Evolutionary conservation across 2,329 filamentous ascomycete genomes (phyloP), one percentile per base, ranked within the genome.

Genomic region (Exserohilum rostratum): DNA sequence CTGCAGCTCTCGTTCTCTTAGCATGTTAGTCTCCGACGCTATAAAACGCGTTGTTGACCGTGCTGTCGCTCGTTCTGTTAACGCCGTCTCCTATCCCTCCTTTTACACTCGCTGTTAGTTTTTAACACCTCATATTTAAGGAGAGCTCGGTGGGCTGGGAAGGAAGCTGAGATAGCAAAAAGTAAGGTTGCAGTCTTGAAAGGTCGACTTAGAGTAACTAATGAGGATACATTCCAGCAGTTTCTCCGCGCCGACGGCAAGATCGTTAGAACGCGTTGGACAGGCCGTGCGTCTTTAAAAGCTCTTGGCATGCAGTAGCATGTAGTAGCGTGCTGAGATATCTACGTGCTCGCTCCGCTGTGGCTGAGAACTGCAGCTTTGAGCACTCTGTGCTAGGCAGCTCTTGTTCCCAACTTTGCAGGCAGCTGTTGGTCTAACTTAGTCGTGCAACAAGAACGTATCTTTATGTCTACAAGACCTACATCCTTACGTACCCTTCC

Each of bases 391-490:
- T 27, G n/a, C 15, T 9, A 33, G 15, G 15, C 9, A 31, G 27
- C 40, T 33, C 15, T 44, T 44, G 31, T 44, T 44, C 29, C 40
- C 40, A 27, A 33, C 10, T 34, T 34, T n/a, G n/a, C n/a, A n/a
- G n/a, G n/a, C n/a, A n/a, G n/a, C n/a, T n/a, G n/a, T n/a, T n/a
- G n/a, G n/a, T n/a, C n/a, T n/a, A n/a, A n/a, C n/a, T n/a, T n/a
- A n/a, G n/a, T n/a, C n/a, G n/a, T n/a, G n/a, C n/a, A n/a, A 34
- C 31, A 34, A 34, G 44, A 46, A 9, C 5, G 44, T 29, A 22
- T 37, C 44, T 35, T 27, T 37, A 46, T 9, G n/a, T 12, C 20
- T 40, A 46, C n/a, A 30, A 20, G 31, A 46, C 44, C 31, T 46
- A 46, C 10, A n/a, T 13, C 18, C 18, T 13, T 38, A 17, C 22